Conservation (phyloP, 1,284 basidiomycete genomes). For the Irpex lacteus region DNA sequence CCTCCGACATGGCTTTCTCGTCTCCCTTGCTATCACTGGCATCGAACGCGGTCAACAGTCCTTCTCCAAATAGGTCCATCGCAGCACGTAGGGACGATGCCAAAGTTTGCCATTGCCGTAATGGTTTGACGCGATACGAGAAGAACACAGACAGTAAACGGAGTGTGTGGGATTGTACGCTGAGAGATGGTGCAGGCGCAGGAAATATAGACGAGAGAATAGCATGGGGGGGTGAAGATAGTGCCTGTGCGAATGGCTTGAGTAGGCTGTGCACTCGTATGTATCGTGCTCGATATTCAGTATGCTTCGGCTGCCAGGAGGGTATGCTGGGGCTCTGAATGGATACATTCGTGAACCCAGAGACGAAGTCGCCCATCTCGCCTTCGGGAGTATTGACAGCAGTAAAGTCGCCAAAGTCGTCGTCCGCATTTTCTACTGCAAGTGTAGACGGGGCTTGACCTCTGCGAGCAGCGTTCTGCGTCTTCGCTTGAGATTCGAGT, state of each 20-base stretch:
- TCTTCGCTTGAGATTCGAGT: constrained; percentile 46
- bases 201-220: constrained; percentile 55
- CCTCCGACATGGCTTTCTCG: constrained; percentile 72
- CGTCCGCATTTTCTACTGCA: constrained; percentile 54
- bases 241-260: constrained; percentile 51
- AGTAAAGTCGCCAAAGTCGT: constrained; percentile 88
- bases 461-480: constrained; percentile 35
- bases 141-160: constrained; percentile 75
- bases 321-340: constrained; percentile 18
- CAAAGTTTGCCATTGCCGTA: constrained; percentile 60
- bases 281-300: constrained; percentile 48
- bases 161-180: constrained; percentile 58
- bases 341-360: constrained; percentile 27
- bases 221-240: constrained; percentile 55
- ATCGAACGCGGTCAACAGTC: constrained; percentile 83
- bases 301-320: constrained; percentile 24
- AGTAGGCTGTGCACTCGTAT: constrained; percentile 66
- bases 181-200: constrained; percentile 36
- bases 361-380: constrained; percentile 59
- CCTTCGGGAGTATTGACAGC: constrained; percentile 42
- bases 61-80: constrained; percentile 86
- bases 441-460: constrained; percentile 53
- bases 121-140: constrained; percentile 60
- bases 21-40: constrained; percentile 70
- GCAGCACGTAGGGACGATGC: constrained; percentile 70